A percentile compares a stretch with the other conserved stretches of the same genome.
Conservation (phyloP, 1,284 basidiomycete species). For the Cryptococcus hybrid region DNA sequence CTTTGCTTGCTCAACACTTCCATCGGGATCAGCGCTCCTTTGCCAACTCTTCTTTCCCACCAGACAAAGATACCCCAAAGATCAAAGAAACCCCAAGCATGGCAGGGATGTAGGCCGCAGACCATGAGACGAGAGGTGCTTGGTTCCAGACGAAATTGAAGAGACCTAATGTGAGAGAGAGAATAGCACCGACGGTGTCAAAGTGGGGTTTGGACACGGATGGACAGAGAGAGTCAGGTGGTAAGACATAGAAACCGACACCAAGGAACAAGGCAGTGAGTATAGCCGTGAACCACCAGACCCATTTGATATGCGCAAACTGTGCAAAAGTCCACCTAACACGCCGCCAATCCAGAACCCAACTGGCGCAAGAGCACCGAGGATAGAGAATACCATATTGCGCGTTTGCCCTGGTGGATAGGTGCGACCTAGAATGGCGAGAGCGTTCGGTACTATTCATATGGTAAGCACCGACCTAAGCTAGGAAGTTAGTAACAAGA, state of each 20-base stretch:
- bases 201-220: conserved; percentile 5
- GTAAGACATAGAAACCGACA: conserved; percentile 19
- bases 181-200: conserved; percentile 20
- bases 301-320: conserved; percentile 19
- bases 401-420: conserved; percentile 26
- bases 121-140: conserved; percentile 23
- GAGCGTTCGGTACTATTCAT: background rate
- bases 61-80: conserved; percentile 22
- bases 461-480: conserved; percentile 7
- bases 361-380: conserved; percentile 28
- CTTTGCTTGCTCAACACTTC: conserved; percentile 22
- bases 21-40: conserved; percentile 24
- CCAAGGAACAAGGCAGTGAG: conserved; percentile 16
- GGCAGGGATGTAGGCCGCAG: conserved; percentile 25
- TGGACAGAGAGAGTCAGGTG: conserved; percentile 13
- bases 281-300: conserved; percentile 31
- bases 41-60: conserved; percentile 21
- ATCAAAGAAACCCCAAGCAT: conserved; percentile 24
- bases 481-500: too few relatives aligned
- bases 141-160: conserved; percentile 40
- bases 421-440: conserved; percentile 13
- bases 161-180: conserved; percentile 22
- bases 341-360: conserved; percentile 29
- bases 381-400: conserved; percentile 28
- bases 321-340: conserved; percentile 20